Base-by-base conservation (phyloP, 495 filamentous ascomycete genomes). In the Cercophora sp. region DNA sequence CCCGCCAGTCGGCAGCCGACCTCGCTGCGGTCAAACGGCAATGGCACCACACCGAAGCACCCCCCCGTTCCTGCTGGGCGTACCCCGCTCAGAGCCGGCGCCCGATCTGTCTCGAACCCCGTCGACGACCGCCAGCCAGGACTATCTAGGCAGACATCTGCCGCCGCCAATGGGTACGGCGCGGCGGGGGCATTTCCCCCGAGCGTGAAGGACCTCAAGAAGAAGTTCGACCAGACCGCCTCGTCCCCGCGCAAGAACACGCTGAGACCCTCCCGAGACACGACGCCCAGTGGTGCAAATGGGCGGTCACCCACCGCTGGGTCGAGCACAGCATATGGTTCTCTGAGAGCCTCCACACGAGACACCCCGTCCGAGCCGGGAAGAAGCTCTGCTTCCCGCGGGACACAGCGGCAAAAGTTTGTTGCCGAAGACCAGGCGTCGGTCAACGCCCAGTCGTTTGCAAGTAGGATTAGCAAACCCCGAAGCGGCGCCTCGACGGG, bases 151-250 rank as follows among this genome's bases (percentile, higher is more conserved):
- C 52, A 66, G 27, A 63, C 59, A 40, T 58, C 70, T 15, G 61
- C 63, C 35, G 46, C 65, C n/a, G 47, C 56, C 44, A 55, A 53
- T 31, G 58, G 61, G 26, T 58, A 58, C 37, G 41, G 56, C 15
- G 39, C 26, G 35, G 49, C 60, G 20, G 65, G 58, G 35, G 50
- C 53, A 46, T 60, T 66, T 39, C 67, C 74, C 24, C 63, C 72
- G 22, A 81, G 75, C 58, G 79, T 82, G 23, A 79, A 76, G 61
- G 78, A 82, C 60, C 63, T 80, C 35, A 73, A 74, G 58, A 78
- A 74, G 57, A 75, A 68, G 43, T 82, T 82, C 54, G 76, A 82
- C 61, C 71, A 71, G 51, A 55, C 62, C 10, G 15, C 37, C 24
- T 43, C 55, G 2, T 42, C 63, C 23, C 20, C 49, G 26, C 67